phyloP scores from a whole-genome alignment of 192 early-diverging fungal species.

The Coemansia sp. region DNA sequence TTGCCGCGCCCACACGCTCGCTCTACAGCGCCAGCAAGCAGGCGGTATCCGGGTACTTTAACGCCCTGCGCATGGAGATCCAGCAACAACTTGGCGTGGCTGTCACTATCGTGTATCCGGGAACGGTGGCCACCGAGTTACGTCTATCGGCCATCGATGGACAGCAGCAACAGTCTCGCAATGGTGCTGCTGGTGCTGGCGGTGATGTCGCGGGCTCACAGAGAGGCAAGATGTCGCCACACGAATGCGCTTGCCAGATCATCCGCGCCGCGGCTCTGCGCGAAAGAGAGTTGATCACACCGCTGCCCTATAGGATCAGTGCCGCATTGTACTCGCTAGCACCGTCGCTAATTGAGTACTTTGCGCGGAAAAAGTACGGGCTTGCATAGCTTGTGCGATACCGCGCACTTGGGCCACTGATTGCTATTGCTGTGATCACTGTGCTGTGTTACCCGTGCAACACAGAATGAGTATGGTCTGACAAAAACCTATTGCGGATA shows the following conservation, averaged over 20 bases:
- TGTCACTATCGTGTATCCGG: slow-evolving; percentile 70
- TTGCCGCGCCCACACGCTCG: slow-evolving; percentile 74
- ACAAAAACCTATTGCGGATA: no score
- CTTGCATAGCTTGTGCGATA: slow-evolving; percentile 1
- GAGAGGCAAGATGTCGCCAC: slow-evolving; percentile 64
- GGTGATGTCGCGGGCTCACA: slow-evolving; percentile 34
- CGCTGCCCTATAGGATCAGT: slow-evolving; percentile 59
- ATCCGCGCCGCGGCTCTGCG: slow-evolving; percentile 56
- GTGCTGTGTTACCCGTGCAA: no score
- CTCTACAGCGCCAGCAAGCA: slow-evolving; percentile 81
- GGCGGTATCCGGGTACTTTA: slow-evolving; percentile 81
- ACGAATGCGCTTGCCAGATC: slow-evolving; percentile 62
- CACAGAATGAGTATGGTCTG: no score
- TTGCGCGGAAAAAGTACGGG: slow-evolving; percentile 75
- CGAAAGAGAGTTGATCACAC: slow-evolving; percentile 64
- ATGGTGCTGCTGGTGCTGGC: not conserved
- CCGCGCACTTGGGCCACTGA: not conserved
- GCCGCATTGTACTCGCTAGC: slow-evolving; percentile 56
- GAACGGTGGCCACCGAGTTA: slow-evolving; percentile 74
- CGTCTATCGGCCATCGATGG: slow-evolving; percentile 66
- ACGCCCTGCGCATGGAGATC: slow-evolving; percentile 77
- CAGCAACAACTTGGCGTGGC: slow-evolving; percentile 56
- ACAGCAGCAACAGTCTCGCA: not conserved
- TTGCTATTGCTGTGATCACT: not conserved
- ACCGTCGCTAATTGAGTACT: slow-evolving; percentile 62